phyloP scores from a whole-genome alignment of 2,329 filamentous ascomycete genomes.

The Cytospora piceae region DNA sequence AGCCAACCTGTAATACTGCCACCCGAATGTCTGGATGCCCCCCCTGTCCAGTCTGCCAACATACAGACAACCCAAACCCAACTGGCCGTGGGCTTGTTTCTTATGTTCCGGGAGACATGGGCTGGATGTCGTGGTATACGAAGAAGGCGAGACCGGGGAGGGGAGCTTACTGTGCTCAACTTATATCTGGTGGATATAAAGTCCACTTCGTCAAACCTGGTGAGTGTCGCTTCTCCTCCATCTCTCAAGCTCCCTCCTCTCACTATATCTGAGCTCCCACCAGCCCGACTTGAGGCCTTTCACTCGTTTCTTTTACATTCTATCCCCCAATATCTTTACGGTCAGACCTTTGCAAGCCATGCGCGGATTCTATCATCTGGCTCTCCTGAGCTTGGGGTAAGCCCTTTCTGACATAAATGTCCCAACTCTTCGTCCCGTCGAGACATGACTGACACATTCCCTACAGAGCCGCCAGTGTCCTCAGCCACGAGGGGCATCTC shows the following conservation, averaged over 20 bases:
- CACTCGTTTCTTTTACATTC: slow-evolving; percentile 17
- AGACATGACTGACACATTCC: slow-evolving; percentile 28
- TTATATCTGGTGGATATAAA: slow-evolving; percentile 19
- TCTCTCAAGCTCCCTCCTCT: slow-evolving; percentile 15
- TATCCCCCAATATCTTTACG: neutral
- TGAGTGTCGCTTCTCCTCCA: neutral
- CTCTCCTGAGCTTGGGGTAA: slow-evolving; percentile 25
- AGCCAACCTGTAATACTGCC: slow-evolving; percentile 13
- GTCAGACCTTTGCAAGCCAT: slow-evolving; percentile 4
- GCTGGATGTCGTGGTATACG: slow-evolving; percentile 20
- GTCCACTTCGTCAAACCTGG: neutral
- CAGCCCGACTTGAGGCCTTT: slow-evolving; percentile 19
- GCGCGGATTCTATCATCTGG: slow-evolving; percentile 19
- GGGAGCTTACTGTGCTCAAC: neutral
- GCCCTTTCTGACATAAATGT: neutral
- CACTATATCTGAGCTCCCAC: slow-evolving; percentile 20
- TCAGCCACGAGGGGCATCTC: slow-evolving; percentile 24
- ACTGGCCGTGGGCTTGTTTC: neutral
- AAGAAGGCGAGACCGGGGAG: slow-evolving; percentile 9
- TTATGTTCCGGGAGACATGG: neutral
- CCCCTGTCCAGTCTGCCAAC: slow-evolving; percentile 3
- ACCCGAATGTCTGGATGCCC: slow-evolving; percentile 8
- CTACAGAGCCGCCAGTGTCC: slow-evolving; percentile 23
- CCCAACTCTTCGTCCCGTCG: neutral
- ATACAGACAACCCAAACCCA: neutral